phyloP scores from a whole-genome alignment of 164 flowering plant genomes.

The Vitis amurensis region DNA sequence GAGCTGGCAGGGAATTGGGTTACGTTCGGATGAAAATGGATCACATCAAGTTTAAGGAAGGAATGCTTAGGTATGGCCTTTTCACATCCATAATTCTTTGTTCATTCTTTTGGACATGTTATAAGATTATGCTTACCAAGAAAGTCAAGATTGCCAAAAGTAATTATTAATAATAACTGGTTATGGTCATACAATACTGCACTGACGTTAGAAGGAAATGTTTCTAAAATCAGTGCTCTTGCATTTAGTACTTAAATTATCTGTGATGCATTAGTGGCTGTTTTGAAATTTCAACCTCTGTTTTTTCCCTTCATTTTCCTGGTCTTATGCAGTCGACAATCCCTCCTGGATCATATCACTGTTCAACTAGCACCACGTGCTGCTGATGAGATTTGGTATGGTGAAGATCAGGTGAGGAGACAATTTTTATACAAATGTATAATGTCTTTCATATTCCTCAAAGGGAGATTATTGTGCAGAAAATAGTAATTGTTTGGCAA shows the following conservation, averaged over 20 bases:
- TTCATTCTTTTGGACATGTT: background rate
- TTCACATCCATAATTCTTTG: background rate
- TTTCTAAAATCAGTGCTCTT: background rate
- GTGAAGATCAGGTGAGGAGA: slow-evolving; percentile 66
- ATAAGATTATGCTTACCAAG: background rate
- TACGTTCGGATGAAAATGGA: slow-evolving; percentile 88
- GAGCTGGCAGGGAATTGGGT: slow-evolving; percentile 93
- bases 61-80: slow-evolving; percentile 68
- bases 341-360: slow-evolving; percentile 85
- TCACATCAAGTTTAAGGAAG: slow-evolving; percentile 65
- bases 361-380: slow-evolving; percentile 95
- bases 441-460: too few relatives aligned
- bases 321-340: slow-evolving; percentile 67
- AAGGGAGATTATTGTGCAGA: too few relatives aligned
- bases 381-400: slow-evolving; percentile 93
- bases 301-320: background rate
- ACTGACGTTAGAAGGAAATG: background rate
- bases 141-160: background rate
- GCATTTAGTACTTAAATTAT: background rate
- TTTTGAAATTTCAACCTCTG: background rate
- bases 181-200: background rate
- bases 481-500: too few relatives aligned
- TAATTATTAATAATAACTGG: background rate
- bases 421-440: background rate
- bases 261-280: background rate